Base-by-base conservation (phyloP, 2,329 filamentous ascomycete genomes). In the Talaromyces pinophilus region DNA sequence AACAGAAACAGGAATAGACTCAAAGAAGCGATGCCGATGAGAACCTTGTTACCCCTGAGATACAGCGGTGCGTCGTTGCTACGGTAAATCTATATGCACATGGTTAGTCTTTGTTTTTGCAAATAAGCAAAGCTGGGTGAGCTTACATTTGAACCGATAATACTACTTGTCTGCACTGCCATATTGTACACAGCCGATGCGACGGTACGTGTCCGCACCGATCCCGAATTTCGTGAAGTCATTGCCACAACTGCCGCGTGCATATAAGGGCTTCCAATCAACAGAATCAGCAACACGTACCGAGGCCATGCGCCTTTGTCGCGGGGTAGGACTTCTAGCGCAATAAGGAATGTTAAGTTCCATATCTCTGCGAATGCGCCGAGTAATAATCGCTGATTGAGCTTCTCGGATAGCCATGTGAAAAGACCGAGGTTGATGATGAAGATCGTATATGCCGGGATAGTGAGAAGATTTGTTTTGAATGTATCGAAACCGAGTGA, bases 401-500 rank as follows among this genome's bases (percentile, higher is more conserved):
- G 84, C 65, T 82, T 80, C 65, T 87, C 84, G 5, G 83, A 85
- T 55, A 84, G 78, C 76, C 80, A 85, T 0, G 86, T 84, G 67
- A 85, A 80, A 1, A 79, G 73, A 17, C 88, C 72, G 75, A 88
- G 83, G 54, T 86, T 85, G 59, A 86, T 64, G 67, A 88, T 87
- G 72, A 87, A 86, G 1, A 88, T 74, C 0, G 79, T 80, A 17
- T 84, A 84, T 0, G 85, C 83, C 0, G 86, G 86, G 15, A 89
- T 88, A 0, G 86, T 86, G 25, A 90, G 81, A 67, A 91, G 79
- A 69, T 89, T 90, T 33, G 84, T 85, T 38, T 86, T 77, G 72
- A 90, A 85, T 1, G 85, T 86, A 59, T 76, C 77, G 76, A 88
- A 88, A 13, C 82, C 86, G 4, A 89, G 77, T 1, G 84, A 80